Evolutionary conservation across 2,329 filamentous ascomycete genomes (phyloP), one percentile per base, ranked within the genome.

Genomic region (Decorospora gaudefroyi): DNA sequence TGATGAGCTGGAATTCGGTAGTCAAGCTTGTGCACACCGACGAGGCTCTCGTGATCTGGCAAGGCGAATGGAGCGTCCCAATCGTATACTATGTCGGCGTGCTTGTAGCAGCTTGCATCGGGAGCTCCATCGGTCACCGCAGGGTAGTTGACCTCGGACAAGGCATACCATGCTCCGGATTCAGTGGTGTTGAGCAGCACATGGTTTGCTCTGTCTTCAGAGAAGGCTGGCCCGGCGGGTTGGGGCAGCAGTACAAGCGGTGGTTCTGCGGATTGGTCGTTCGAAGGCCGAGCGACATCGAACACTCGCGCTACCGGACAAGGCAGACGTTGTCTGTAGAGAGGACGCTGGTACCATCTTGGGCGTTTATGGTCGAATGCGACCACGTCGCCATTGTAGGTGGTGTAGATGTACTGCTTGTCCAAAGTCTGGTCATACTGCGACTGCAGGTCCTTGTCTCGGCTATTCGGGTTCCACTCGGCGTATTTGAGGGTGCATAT

Each of bases 391-490:
- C 93, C 93, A 57, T 97, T 88, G 60, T 90, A 88, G 58, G 85
- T 84, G 55, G 86, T 89, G 55, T 92, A 92, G 36, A 97, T 86
- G 71, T 97, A 96, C 49, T 87, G 87, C 56, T 88, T 85, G 67
- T 97, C 91, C 65, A 91, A 85, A 0, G 90, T 90, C 8, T 77
- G 74, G 10, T 80, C 81, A 63, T 97, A 93, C 64, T 97, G 90
- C 35, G 82, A 82, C 60, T 90, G 85, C 5, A 99, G 82, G 66
- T 99, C 93, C 52, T 82, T 82, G 69, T 99, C 92, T 49, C 85
- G 88, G 46, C 87, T 95, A 70, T 99, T 99, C 10, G 91, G 88
- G 0, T 84, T 85, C 93, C 93, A 99, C 69, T 99, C 93, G 8
- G 90, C 87, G 65, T 95, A 99, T 55, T 84, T 91, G 57, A 99